Conservation (phyloP, 2,329 filamentous ascomycete species). For the Exophiala viscosa region DNA sequence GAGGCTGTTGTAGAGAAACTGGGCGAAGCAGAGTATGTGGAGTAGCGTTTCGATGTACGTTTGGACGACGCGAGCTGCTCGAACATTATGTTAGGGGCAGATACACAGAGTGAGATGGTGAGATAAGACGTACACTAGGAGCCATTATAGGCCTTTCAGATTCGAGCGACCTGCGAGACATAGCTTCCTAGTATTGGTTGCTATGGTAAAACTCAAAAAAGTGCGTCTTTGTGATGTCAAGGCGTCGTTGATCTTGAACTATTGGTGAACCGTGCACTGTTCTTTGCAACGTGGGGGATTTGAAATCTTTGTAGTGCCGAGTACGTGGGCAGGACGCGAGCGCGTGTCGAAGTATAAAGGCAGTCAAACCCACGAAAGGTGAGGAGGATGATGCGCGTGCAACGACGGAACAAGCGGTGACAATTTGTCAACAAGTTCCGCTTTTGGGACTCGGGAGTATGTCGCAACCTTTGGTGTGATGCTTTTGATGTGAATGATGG, state of each 20-base stretch:
- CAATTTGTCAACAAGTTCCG: too few species aligned
- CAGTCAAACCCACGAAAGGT: not conserved
- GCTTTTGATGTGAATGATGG: too few species aligned
- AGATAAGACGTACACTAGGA: slow-evolving; percentile 45
- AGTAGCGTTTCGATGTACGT: slow-evolving; percentile 52
- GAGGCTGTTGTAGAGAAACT: slow-evolving; percentile 48
- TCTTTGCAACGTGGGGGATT: not conserved
- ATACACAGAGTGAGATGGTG: slow-evolving; percentile 11
- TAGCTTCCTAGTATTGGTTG: slow-evolving; percentile 16
- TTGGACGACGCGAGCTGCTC: slow-evolving; percentile 36
- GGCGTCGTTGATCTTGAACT: not conserved
- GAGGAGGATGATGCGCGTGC: too few species aligned
- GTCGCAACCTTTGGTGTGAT: too few species aligned
- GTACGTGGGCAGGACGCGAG: not conserved
- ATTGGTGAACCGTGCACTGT: not conserved
- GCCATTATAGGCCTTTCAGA: slow-evolving; percentile 56
- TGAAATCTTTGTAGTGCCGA: not conserved
- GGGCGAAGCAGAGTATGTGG: slow-evolving; percentile 48
- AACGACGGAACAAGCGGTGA: too few species aligned
- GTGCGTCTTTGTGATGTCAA: slow-evolving; percentile 1
- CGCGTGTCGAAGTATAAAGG: not conserved
- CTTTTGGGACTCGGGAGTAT: too few species aligned
- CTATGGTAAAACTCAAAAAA: not conserved
- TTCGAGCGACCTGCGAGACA: slow-evolving; percentile 46
- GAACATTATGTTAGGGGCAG: slow-evolving; percentile 4